Evolutionary conservation across 768 basidiomycete genomes (phyloP).

Genomic region (Baorangia bicolor): DNA sequence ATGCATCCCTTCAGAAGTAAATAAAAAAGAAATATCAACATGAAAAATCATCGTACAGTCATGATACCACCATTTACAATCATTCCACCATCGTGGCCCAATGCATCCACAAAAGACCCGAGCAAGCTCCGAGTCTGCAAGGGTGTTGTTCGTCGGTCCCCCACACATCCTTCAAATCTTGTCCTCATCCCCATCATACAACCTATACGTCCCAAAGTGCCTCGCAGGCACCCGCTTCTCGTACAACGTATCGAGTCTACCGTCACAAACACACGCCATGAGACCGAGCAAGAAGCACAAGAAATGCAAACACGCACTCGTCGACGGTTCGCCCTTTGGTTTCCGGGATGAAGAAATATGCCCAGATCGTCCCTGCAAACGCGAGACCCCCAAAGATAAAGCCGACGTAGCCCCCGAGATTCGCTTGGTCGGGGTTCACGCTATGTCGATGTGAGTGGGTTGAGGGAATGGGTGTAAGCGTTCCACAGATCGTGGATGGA

Average conservation of each 20-base stretch:
- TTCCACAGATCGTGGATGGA: not conserved
- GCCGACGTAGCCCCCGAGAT: constrained; percentile 29
- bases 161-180: not conserved
- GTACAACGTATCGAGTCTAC: constrained; percentile 32
- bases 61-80: too few relatives aligned
- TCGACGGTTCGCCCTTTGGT: constrained; percentile 30
- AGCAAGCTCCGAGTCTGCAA: too few relatives aligned
- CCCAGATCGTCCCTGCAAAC: constrained; percentile 21
- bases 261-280: not conserved
- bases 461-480: not conserved
- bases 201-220: constrained; percentile 19
- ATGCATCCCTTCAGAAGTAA: too few relatives aligned
- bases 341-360: constrained; percentile 29
- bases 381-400: constrained; percentile 29
- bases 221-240: constrained; percentile 31
- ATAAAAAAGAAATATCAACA: too few relatives aligned
- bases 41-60: too few relatives aligned
- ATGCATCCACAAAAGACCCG: too few relatives aligned
- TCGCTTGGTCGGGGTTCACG: constrained; percentile 28
- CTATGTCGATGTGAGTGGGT: constrained; percentile 1
- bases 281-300: not conserved
- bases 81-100: too few relatives aligned
- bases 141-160: not conserved
- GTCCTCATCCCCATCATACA: constrained; percentile 9
- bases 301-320: constrained; percentile 18